Base-by-base conservation (phyloP, 2,329 filamentous ascomycete genomes). In the Rutstroemia sydowiana region DNA sequence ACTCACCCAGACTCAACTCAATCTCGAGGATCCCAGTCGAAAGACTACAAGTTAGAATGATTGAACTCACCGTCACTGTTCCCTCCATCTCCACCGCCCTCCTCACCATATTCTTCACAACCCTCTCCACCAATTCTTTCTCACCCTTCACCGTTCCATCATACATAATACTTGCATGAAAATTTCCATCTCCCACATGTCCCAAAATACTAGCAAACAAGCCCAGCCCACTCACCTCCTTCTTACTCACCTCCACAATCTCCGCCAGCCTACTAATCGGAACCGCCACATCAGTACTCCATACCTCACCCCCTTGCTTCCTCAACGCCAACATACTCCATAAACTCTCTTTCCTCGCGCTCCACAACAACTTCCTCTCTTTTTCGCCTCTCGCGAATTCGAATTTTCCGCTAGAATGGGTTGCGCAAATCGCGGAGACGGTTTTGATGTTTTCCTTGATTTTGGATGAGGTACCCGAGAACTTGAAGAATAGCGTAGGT, bases 121-220 rank as follows among this genome's bases (percentile, higher is more conserved):
- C 87, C 51, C 76, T 78, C 63, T 91, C 85, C 2, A 93, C 88
- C 55, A 84, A 85, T 32, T 75, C 82, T 47, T 79, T 77, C 68
- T 95, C 85, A 16, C 73, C 78, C 4, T 81, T 76, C 53, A 89
- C 75, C 23, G 75, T 75, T n/a, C 79, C 79, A 69, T 92, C 80
- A 67, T 95, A 95, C 71, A 95, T 85, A 69, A 96, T 91, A 63
- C 84, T 87, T 66, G 89, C 84, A 67, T 95, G 90, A 72, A 95
- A 95, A 68, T 95, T 95, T 37, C 89, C 90, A 64, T 95, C 90
- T 13, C 90, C 90, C 50, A 95, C 84, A 64, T 95, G 90, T 5
- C 90, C 90, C 1, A 95, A 73, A 21, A 93, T 87, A 61, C 84
- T 88, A 1, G 88, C 87, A 65, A 95, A 93, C 1, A 95, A 71